Base-by-base conservation (phyloP, 208 protist species). In the Acanthamoeba healyi region DNA sequence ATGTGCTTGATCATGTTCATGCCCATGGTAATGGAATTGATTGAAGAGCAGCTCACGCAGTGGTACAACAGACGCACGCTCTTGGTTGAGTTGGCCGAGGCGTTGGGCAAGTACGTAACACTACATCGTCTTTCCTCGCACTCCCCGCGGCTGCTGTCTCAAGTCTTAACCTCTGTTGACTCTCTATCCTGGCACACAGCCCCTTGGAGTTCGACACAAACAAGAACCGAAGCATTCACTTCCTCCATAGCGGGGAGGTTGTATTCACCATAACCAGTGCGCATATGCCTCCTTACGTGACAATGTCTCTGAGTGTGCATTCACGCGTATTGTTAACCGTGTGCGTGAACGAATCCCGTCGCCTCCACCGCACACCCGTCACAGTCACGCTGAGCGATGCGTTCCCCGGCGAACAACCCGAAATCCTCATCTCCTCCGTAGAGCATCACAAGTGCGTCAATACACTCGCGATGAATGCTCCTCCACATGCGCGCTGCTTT, bases 201-300 rank as follows among this genome's bases (percentile, higher is more conserved):
- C 70, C 70, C 1, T 36, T 79, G 3, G 70, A 79, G 70, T 15
- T 46, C 15, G 70, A 79, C 40, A 74, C 65, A 9, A 49, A 79
- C 40, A 79, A 79, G 70, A 79, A 79, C 70, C 12, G 70, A n/a
- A 79, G 70, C 70, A 34, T 38, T 5, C 36, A 44, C 36, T 79
- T 79, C 70, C 15, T 79, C 3, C 36, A 79, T 17, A 79, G 38
- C 40, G 70, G 36, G 0, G 70, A 79, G 22, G 22, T 46, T 12
- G 40, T 79, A 2, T 79, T 79, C 36, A 79, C 70, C 70, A 79
- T 79, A 17, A 79, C 70, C 70, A 79, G 70, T 79, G 46, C 70
- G 58, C n/a, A 19, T 54, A 15, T n/a, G n/a, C 0, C 19, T 36
- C 32, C 65, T 36, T 40, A 24, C 61, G n/a, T n/a, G n/a, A n/a